Evolutionary conservation across 768 basidiomycete genomes (phyloP), one percentile per base, ranked within the genome.

Genomic region (Goffeauzyma gilvescens): DNA sequence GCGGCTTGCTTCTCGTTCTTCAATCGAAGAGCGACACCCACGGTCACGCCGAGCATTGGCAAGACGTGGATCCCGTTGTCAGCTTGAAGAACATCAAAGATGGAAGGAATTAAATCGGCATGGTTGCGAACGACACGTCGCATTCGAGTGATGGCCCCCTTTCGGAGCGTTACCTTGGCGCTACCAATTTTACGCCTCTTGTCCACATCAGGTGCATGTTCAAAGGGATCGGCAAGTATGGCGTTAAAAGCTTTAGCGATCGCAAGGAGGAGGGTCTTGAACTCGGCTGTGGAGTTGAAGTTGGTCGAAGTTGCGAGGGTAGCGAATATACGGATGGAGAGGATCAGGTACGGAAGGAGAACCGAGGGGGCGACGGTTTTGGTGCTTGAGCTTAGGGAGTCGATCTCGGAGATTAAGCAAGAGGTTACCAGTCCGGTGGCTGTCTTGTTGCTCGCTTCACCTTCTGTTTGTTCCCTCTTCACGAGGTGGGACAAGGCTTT

Each of bases 1-100:
- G 17, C 67, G 62, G 21, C 70, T 68, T 38, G 67, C 63, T n/a
- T 69, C 60, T 52, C 71, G 58, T 62, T 48, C 15, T 55, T 54
- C 22, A 87, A 65, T 15, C 76, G 73, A 20, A 79, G 66, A 6
- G 74, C 66, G 12, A 89, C 85, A 49, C 78, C 76, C 38, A 84
- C 60, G 33, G 32, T 35, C 10, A 46, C 40, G 27, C 41, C 42
- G 30, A 41, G 20, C 21, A 48, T 32, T 6, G 49, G 47, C 3
- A 46, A 5, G 3, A 48, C 15, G 12, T 36, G 34, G 12, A 38
- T 22, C 6, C 44, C 44, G 13, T 38, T 38, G 4, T 38, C 27
- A 32, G 43, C 38, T 14, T 42, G 21, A 23, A 46, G 18, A 25
- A 21, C 15, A 21, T 40, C 38, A 32, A 46, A 38, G 7, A 37